A percentile compares a stretch with the other conserved stretches of the same genome.
Evolutionary conservation across 2,329 filamentous ascomycete species (phyloP).

Genomic region (Colletotrichum sp.): DNA sequence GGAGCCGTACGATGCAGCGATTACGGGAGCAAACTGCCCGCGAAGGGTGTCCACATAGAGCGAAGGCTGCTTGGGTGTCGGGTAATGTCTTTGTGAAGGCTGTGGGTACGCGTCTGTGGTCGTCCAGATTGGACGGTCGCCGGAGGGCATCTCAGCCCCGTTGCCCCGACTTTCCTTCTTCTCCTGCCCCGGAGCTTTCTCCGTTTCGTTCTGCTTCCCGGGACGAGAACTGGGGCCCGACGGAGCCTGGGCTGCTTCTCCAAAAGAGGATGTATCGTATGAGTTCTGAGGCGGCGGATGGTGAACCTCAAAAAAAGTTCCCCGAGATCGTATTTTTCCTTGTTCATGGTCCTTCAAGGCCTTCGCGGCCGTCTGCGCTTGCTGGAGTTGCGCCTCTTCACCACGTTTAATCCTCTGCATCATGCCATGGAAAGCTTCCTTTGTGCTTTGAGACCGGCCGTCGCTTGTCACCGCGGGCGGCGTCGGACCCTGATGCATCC

Average conservation of each 20-base stretch:
- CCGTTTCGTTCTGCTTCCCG: too few species aligned
- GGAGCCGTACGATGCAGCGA: background rate
- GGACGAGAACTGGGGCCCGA: background rate
- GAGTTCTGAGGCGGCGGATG: background rate
- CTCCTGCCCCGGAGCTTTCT: too few species aligned
- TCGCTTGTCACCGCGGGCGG: background rate
- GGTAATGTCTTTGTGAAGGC: too few species aligned
- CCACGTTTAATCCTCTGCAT: background rate
- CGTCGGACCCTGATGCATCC: background rate
- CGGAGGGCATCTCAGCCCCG: too few species aligned
- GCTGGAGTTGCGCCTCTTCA: background rate
- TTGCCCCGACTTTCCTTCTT: too few species aligned
- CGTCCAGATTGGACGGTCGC: too few species aligned
- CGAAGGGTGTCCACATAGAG: too few species aligned
- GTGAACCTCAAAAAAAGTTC: rapidly evolving
- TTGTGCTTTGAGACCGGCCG: background rate
- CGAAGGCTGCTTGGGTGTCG: too few species aligned
- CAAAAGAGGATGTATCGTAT: background rate
- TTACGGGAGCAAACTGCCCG: too few species aligned
- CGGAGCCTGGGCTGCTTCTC: background rate
- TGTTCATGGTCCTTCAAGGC: background rate
- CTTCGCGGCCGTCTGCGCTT: rapidly evolving
- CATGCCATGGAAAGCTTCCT: background rate
- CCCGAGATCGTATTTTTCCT: too few species aligned
- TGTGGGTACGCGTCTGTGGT: too few species aligned